A percentile compares a stretch with the other conserved stretches of the same genome.
phyloP scores from a whole-genome alignment of 495 filamentous ascomycete species.

The Lasiosphaeria hispida region DNA sequence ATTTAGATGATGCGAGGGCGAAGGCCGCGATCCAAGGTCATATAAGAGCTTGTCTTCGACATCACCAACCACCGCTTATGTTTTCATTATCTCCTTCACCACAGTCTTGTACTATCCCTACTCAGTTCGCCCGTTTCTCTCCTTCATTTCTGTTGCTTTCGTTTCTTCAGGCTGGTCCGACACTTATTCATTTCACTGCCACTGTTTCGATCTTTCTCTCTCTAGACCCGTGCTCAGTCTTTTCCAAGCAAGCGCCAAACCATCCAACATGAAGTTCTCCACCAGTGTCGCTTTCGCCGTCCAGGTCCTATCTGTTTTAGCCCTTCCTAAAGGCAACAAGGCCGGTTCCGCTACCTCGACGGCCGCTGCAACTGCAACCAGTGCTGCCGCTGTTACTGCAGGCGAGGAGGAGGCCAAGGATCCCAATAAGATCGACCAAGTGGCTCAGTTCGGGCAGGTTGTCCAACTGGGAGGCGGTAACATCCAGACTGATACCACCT shows the following conservation, averaged over 20 bases:
- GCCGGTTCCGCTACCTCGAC: slow-evolving; percentile 7
- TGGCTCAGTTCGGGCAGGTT: slow-evolving; percentile 22
- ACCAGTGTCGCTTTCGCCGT: slow-evolving; percentile 23
- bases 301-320: slow-evolving; percentile 26
- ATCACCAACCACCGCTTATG: not conserved
- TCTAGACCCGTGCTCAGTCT: slow-evolving; percentile 5
- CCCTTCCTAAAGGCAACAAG: slow-evolving; percentile 19
- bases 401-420: slow-evolving; percentile 22
- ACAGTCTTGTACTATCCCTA: not conserved
- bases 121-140: no score
- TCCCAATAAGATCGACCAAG: slow-evolving; percentile 28
- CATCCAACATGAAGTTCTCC: slow-evolving; percentile 28
- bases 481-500: slow-evolving; percentile 30
- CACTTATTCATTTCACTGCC: slow-evolving; percentile 3
- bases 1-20: not conserved
- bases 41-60: not conserved
- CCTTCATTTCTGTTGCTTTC: not conserved
- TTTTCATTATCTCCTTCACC: not conserved
- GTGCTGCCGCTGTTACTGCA: slow-evolving; percentile 2
- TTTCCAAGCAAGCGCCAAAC: not conserved
- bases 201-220: not conserved
- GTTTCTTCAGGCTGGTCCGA: slow-evolving; percentile 8
- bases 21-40: not conserved
- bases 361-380: slow-evolving; percentile 13
- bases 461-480: slow-evolving; percentile 26